phyloP scores from a whole-genome alignment of 2,329 filamentous ascomycete species.

The Fusarium secorum region DNA sequence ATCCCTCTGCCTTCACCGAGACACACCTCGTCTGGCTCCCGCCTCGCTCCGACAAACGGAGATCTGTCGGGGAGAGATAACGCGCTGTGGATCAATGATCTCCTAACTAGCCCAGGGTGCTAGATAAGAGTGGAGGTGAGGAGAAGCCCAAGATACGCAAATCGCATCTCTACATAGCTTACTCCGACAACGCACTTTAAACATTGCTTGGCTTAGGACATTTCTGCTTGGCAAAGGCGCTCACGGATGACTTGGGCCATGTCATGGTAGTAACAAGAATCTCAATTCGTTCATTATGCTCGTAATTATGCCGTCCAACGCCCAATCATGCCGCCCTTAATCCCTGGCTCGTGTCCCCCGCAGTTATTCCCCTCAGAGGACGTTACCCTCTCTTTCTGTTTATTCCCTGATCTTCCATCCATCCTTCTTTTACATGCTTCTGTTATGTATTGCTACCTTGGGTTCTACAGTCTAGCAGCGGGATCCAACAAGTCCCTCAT shows the following conservation, averaged over 20 bases:
- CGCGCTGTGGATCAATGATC: slow-evolving; percentile 3
- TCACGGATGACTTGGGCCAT: neutral
- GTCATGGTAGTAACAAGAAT: neutral
- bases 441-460: neutral
- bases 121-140: slow-evolving; percentile 28
- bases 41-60: slow-evolving; percentile 13
- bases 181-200: slow-evolving; percentile 20
- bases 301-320: slow-evolving; percentile 14
- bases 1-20: slow-evolving; percentile 12
- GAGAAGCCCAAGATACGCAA: neutral
- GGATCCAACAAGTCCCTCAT: slow-evolving; percentile 59
- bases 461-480: slow-evolving; percentile 40
- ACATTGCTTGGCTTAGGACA: neutral
- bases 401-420: slow-evolving; percentile 3
- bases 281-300: slow-evolving; percentile 27
- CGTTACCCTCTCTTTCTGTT: slow-evolving; percentile 2
- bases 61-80: slow-evolving; percentile 25
- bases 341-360: slow-evolving; percentile 15
- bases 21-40: slow-evolving; percentile 3
- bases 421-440: slow-evolving; percentile 10
- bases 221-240: slow-evolving; percentile 6
- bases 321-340: slow-evolving; percentile 11
- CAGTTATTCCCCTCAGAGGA: slow-evolving; percentile 21
- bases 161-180: neutral
- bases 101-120: neutral